phyloP scores from a whole-genome alignment of 2,329 filamentous ascomycete genomes.

The Cladophialophora bantiana region DNA sequence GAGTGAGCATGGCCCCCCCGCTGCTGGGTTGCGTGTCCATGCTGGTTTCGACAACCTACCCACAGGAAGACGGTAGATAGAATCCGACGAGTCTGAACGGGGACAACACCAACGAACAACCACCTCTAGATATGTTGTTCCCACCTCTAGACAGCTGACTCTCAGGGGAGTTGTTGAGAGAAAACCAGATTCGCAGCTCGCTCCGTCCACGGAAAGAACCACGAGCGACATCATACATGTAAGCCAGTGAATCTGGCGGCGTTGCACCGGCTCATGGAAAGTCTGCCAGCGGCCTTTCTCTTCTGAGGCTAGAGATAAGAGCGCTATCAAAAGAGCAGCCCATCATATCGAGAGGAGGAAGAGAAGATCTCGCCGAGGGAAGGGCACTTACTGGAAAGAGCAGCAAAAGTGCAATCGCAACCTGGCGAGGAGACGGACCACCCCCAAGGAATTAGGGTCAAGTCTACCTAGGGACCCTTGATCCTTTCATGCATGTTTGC shows the following conservation, averaged over 20 bases:
- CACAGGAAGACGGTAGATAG: not conserved
- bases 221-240: not conserved
- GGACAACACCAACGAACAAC: too few relatives aligned
- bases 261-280: not conserved
- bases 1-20: slow-evolving; percentile 3
- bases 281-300: not conserved
- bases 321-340: not conserved
- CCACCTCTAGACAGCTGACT: not conserved
- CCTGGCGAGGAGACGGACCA: not conserved
- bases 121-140: too few relatives aligned
- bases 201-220: not conserved
- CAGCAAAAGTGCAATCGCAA: slow-evolving; percentile 9
- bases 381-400: slow-evolving; percentile 8
- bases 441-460: not conserved
- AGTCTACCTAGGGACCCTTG: not conserved
- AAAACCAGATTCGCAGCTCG: not conserved
- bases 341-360: slow-evolving; percentile 10
- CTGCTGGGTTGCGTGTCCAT: slow-evolving; percentile 18
- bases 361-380: not conserved
- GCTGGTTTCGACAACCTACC: not conserved
- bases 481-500: not conserved
- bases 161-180: not conserved
- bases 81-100: too few relatives aligned
- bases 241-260: not conserved
- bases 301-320: slow-evolving; percentile 16